phyloP scores from a whole-genome alignment of 225 moss, liverwort and hornwort genomes.

The Physcomitrellopsis africana region DNA sequence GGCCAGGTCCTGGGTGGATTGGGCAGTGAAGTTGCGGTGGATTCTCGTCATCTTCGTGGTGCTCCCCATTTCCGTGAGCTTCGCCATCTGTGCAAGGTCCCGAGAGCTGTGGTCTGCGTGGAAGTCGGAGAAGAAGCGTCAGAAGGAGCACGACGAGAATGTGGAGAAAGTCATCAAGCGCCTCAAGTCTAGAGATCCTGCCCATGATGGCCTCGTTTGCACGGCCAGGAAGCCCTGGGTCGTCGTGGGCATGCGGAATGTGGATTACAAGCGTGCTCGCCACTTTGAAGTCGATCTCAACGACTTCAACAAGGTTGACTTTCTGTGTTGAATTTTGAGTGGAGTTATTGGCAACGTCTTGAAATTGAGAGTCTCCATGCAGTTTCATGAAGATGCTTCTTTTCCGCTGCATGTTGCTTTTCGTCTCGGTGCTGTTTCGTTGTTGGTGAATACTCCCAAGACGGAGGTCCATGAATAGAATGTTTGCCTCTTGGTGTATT shows the following conservation, averaged over 20 bases:
- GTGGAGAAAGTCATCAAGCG: conserved; percentile 84
- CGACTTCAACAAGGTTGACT: conserved; percentile 71
- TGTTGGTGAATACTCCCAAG: too few relatives aligned
- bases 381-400: too few relatives aligned
- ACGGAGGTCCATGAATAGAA: too few relatives aligned
- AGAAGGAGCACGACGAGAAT: conserved; percentile 83
- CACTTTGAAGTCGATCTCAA: conserved; percentile 93
- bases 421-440: too few relatives aligned
- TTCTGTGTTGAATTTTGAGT: neutral
- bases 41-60: conserved; percentile 86
- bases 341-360: too few relatives aligned
- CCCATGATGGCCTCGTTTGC: conserved; percentile 94
- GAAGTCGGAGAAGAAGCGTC: conserved; percentile 86
- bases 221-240: conserved; percentile 93
- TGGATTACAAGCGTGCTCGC: conserved; percentile 98
- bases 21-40: conserved; percentile 90
- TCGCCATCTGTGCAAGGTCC: conserved; percentile 67
- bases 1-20: conserved; percentile 78
- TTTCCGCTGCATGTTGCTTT: too few relatives aligned
- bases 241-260: conserved; percentile 96
- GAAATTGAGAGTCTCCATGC: too few relatives aligned
- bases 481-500: too few relatives aligned
- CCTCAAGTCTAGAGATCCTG: conserved; percentile 69
- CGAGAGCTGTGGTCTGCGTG: conserved; percentile 72
- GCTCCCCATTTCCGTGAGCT: conserved; percentile 76